Evolutionary conservation across 1,284 basidiomycete genomes (phyloP).

Genomic region (Fomitopsis schrenkii): DNA sequence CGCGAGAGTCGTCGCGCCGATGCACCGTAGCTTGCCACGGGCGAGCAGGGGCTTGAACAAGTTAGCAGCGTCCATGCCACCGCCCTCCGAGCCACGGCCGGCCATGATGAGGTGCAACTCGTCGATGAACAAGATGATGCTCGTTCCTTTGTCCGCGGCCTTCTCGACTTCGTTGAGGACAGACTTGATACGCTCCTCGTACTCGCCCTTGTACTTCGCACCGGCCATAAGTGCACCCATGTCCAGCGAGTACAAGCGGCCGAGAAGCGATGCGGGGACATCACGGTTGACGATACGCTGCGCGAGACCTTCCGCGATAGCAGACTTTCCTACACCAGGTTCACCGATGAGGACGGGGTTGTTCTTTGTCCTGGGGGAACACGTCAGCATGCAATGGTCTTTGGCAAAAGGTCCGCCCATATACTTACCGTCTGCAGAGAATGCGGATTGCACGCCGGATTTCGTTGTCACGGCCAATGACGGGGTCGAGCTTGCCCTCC

Average conservation of each 20-base stretch:
- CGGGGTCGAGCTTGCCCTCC: conserved; percentile 91
- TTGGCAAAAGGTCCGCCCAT: background rate
- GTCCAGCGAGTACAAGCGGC: conserved; percentile 84
- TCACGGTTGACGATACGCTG: conserved; percentile 95
- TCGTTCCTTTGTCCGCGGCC: conserved; percentile 76
- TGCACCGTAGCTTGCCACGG: conserved; percentile 85
- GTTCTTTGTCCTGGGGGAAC: conserved; percentile 71
- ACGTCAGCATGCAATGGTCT: background rate
- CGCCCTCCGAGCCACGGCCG: conserved; percentile 69
- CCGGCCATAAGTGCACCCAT: conserved; percentile 97
- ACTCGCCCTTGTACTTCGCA: conserved; percentile 95
- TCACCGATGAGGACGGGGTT: conserved; percentile 93
- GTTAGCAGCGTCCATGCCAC: conserved; percentile 86
- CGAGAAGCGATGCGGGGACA: conserved; percentile 86
- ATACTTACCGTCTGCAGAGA: conserved; percentile 61
- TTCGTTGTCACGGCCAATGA: conserved; percentile 89
- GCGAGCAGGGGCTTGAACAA: conserved; percentile 89
- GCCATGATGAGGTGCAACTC: conserved; percentile 94
- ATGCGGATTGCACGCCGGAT: conserved; percentile 80
- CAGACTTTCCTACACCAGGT: conserved; percentile 91
- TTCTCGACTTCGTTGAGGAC: conserved; percentile 95
- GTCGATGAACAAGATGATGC: conserved; percentile 94
- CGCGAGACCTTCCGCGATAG: conserved; percentile 94
- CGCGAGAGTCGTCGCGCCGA: conserved; percentile 91
- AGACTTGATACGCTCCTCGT: conserved; percentile 94